phyloP scores from a whole-genome alignment of 345 rosid species.

The Physaria fendleri region DNA sequence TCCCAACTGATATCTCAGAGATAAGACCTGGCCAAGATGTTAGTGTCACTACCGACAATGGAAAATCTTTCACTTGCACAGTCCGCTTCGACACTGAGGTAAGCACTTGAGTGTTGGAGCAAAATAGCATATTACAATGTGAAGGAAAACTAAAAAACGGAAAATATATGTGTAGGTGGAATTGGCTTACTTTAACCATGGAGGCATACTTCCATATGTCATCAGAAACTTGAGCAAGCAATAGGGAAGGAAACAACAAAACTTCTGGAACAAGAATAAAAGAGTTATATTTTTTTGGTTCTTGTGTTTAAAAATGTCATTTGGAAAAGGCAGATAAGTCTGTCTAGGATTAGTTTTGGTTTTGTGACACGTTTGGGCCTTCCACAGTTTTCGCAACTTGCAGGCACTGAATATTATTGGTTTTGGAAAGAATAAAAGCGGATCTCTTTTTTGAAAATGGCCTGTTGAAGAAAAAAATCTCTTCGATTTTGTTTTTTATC shows the following conservation, averaged over 20 bases:
- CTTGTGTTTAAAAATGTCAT: background rate
- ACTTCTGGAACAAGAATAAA: background rate
- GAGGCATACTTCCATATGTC: slow-evolving; percentile 96
- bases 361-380: background rate
- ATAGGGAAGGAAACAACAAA: slow-evolving; percentile 10
- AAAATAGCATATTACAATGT: background rate
- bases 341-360: slow-evolving; percentile 12
- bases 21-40: slow-evolving; percentile 97
- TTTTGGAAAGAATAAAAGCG: background rate
- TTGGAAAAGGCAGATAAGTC: slow-evolving; percentile 14
- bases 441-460: background rate
- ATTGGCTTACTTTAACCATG: slow-evolving; percentile 78
- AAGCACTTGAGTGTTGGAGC: background rate
- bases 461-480: too few species aligned
- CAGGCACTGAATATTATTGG: background rate
- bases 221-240: slow-evolving; percentile 75
- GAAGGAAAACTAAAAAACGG: background rate
- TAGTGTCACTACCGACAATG: slow-evolving; percentile 65
- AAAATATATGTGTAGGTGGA: slow-evolving; percentile 60
- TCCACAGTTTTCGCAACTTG: background rate
- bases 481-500: too few species aligned
- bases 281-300: background rate
- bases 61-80: slow-evolving; percentile 87
- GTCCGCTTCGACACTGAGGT: slow-evolving; percentile 99
- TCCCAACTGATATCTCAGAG: slow-evolving; percentile 59